These are phyloP conservation scores for Mycena vulgaris DNA, from an alignment of 768 basidiomycete species.

Conservation along the genomic window DNA sequence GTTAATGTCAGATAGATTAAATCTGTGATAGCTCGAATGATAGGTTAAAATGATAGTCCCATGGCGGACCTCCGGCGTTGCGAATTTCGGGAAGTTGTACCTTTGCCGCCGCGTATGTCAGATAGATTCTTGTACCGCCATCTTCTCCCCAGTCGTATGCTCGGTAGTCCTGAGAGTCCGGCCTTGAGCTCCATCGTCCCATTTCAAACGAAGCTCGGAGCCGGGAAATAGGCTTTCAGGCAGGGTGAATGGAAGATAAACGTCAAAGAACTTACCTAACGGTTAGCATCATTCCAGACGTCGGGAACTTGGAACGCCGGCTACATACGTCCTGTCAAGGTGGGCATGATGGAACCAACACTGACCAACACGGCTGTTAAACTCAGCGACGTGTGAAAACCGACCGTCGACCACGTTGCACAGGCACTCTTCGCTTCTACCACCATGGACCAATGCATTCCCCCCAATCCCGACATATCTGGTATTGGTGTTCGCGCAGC, in stretches of 20 bases:
- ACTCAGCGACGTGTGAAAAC: too few relatives aligned
- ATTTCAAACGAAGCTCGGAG: background rate
- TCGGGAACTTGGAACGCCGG: background rate
- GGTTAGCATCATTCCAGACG: background rate
- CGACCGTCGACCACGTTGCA: too few relatives aligned
- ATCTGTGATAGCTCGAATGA: background rate
- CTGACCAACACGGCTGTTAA: too few relatives aligned
- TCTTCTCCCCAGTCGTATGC: background rate
- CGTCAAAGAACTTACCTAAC: background rate
- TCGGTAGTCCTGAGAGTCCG: background rate
- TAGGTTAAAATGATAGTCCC: background rate
- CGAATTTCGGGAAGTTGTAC: background rate
- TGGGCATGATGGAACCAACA: too few relatives aligned
- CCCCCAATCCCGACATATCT: conserved; percentile 7
- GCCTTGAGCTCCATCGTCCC: background rate
- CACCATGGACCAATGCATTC: conserved; percentile 21
- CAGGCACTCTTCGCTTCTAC: background rate
- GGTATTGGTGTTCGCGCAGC: too few relatives aligned
- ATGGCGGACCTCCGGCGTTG: background rate
- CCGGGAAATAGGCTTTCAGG: background rate
- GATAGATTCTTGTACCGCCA: background rate
- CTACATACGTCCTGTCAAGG: background rate
- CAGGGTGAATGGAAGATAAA: conserved; percentile 10
- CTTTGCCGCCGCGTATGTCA: background rate
- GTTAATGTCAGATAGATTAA: conserved; percentile 3